Percentiles rank a stretch among this genome's conserved stretches.
These are phyloP conservation scores for Sutorius australiensis DNA, from an alignment of 768 basidiomycete genomes.

Conservation along the genomic window DNA sequence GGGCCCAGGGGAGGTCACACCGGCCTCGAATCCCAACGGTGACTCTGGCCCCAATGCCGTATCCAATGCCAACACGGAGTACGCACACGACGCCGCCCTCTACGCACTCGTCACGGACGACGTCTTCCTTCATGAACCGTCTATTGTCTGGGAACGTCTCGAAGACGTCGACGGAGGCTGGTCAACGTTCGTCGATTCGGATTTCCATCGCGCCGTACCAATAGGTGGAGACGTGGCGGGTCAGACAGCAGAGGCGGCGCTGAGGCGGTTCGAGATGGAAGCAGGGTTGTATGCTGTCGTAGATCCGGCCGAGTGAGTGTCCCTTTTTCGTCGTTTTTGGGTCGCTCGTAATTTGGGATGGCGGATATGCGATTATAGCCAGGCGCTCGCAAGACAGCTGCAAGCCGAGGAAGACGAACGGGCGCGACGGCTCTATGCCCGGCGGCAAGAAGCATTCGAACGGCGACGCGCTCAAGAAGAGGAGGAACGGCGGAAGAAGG, in stretches of 20 bases:
- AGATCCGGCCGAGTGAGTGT: slow-evolving; percentile 61
- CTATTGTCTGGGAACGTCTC: slow-evolving; percentile 87
- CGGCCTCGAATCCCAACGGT: neutral
- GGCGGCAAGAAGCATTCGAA: slow-evolving; percentile 30
- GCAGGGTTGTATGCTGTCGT: slow-evolving; percentile 36
- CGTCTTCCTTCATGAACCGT: slow-evolving; percentile 70
- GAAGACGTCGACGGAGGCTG: slow-evolving; percentile 83
- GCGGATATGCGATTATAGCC: slow-evolving; percentile 35
- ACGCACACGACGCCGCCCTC: slow-evolving; percentile 42
- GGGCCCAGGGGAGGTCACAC: neutral
- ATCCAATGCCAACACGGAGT: neutral
- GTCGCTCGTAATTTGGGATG: neutral
- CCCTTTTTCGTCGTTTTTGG: neutral
- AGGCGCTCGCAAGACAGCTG: slow-evolving; percentile 66
- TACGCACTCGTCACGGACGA: slow-evolving; percentile 87
- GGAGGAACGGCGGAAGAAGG: slow-evolving; percentile 15
- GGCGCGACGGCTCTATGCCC: slow-evolving; percentile 37
- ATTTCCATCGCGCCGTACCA: slow-evolving; percentile 60
- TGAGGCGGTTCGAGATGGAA: slow-evolving; percentile 47
- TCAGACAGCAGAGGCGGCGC: slow-evolving; percentile 58
- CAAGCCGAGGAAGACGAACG: slow-evolving; percentile 76
- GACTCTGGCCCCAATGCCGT: neutral
- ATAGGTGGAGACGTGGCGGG: slow-evolving; percentile 81
- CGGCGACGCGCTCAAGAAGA: slow-evolving; percentile 15
- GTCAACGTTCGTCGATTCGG: slow-evolving; percentile 73